Evolutionary conservation across 2,329 filamentous ascomycete genomes (phyloP).

Genomic region (Thelonectria rubi): DNA sequence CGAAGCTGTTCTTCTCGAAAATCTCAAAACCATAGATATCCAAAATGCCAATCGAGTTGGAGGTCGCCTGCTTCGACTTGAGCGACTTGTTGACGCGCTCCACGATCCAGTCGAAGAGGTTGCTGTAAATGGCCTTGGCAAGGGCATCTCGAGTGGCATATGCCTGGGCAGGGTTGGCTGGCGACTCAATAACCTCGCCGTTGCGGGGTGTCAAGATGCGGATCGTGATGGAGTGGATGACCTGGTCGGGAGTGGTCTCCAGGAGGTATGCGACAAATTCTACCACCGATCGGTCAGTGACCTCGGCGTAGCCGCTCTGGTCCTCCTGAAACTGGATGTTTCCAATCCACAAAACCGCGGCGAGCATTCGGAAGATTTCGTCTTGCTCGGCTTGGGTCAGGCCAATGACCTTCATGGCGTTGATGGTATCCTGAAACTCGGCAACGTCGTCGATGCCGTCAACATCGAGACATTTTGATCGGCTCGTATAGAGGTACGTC

Average conservation of each 20-base stretch:
- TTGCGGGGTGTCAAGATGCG: slow-evolving; percentile 79
- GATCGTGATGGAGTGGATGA: slow-evolving; percentile 88
- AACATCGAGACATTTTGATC: slow-evolving; percentile 93
- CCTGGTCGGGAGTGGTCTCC: slow-evolving; percentile 81
- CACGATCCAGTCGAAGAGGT: slow-evolving; percentile 99
- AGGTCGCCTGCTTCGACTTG: slow-evolving; percentile 76
- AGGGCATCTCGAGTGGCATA: slow-evolving; percentile 87
- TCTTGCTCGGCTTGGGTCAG: slow-evolving; percentile 90
- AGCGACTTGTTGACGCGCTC: slow-evolving; percentile 89
- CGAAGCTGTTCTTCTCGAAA: slow-evolving; percentile 98
- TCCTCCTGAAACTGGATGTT: slow-evolving; percentile 93
- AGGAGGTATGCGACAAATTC: slow-evolving; percentile 95
- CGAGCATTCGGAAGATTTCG: slow-evolving; percentile 94
- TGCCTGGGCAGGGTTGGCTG: slow-evolving; percentile 88
- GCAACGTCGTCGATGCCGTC: slow-evolving; percentile 90
- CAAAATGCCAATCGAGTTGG: slow-evolving; percentile 92
- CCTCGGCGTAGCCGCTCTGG: slow-evolving; percentile 85
- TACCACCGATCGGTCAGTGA: slow-evolving; percentile 88
- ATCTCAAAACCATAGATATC: slow-evolving; percentile 99
- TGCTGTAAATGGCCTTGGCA: slow-evolving; percentile 95
- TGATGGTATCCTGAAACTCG: slow-evolving; percentile 88
- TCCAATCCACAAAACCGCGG: slow-evolving; percentile 91
- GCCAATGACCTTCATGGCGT: slow-evolving; percentile 96
- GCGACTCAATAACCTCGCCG: slow-evolving; percentile 75
- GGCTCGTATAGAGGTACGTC: slow-evolving; percentile 92